Evolutionary conservation across 768 basidiomycete genomes (phyloP), one percentile per base, ranked within the genome.

Genomic region (Cystofilobasidium macerans): DNA sequence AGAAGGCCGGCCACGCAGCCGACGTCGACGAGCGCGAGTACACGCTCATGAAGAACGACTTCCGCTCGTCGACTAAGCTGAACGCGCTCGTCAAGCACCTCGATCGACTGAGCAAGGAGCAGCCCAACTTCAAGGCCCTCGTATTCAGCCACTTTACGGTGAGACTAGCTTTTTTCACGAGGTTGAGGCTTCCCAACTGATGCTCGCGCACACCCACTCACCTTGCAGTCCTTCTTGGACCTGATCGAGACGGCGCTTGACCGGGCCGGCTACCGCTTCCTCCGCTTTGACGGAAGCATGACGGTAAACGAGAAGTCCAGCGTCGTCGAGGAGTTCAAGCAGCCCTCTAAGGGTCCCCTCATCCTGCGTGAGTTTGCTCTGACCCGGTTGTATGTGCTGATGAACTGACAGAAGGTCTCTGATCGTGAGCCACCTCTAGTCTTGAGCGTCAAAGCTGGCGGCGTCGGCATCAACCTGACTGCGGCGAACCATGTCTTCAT

Each of bases 261-360:
- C 58, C 83, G 86, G 24, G 88, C 92, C 71, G n/a, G 32, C 30
- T 33, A 36, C 22, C 59, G 65, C 58, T 72, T 68, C 69, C 85
- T 84, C 69, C 83, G 94, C 24, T 90, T 97, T 71, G 94, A 98
- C 73, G 94, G 94, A 1, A 84, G 88, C 0, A 90, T 97, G 88
- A 85, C 85, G 71, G 80, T 94, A 69, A 87, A 86, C 77, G 86
- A 86, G 73, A 82, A 89, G 62, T 83, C 81, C 43, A 81, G 81
- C 12, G 86, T 89, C 2, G 80, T 98, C 43, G 79, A 83, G 48
- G 85, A 84, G 68, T 97, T 97, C 79, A 87, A 84, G 71, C 77
- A 80, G 24, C 77, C 82, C 2, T 85, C 84, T 8, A 79, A 82
- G 64, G 84, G 81, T 69, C 86, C 89, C 0, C 87, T 68, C 57